Base-by-base conservation (phyloP, 257 asterid species). In the Scutellaria barbata region DNA sequence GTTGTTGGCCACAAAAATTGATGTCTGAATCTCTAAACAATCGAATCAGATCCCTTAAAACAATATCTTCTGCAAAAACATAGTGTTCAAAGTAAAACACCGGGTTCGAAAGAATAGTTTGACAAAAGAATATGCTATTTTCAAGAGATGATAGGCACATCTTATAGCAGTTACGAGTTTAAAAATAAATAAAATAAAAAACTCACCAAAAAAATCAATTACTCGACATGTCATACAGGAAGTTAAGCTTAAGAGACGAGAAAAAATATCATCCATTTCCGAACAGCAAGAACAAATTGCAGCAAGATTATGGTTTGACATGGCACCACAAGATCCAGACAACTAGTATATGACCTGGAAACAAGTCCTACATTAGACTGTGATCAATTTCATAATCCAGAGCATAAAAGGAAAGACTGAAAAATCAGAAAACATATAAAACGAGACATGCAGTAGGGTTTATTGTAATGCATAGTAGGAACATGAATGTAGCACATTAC, bases 201-300 rank as follows among this genome's bases (percentile, higher is more conserved):
- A 51, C 88, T 86, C 65, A 91, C 97, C 96, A 12, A 94, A 62
- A 72, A 89, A 86, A 69, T 78, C 89, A 62, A 89, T 60, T 14
- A 87, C 64, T 48, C 84, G 77, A 30, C 71, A 81, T 30, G 81
- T 74, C 63, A 89, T 62, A 66, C 77, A 86, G 68, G 91, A 84
- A 54, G 92, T 86, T 81, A 94, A 75, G 68, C 82, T 79, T 79
- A 83, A 78, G 45, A 94, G 86, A 70, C 87, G 86, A 73, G 89
- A 84, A 79, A 91, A 87, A 45, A 86, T 59, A 43, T 85, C 94
- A 54, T 91, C 97, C 89, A 85, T 89, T 78, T 77, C 80, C 68
- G 33, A 22, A 72, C 42, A 74, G 70, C 72, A 78, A 77, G 57
- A 59, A 51, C 68, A 53, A 68, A 81, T 60, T 73, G 72, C 74